A percentile compares a stretch with the other conserved stretches of the same genome.
Conservation (phyloP, 2,329 filamentous ascomycete genomes). For the Tothia fuscella region DNA sequence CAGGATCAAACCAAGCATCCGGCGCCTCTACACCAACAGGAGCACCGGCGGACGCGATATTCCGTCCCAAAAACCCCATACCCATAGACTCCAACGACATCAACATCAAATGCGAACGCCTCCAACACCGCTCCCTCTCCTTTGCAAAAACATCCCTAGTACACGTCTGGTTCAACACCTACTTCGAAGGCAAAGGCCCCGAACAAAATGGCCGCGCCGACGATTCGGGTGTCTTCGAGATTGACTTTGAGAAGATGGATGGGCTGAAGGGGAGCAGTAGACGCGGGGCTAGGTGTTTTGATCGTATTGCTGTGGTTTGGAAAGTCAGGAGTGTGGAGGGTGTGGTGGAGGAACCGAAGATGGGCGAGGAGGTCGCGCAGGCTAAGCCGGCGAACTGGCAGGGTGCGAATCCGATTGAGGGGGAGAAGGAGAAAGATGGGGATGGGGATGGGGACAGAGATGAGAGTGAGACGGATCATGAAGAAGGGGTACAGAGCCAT, state of each 20-base stretch:
- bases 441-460: too few relatives aligned
- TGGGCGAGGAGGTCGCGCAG: constrained; percentile 59
- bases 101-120: constrained; percentile 79
- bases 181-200: constrained; percentile 73
- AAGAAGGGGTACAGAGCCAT: too few relatives aligned
- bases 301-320: constrained; percentile 80
- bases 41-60: constrained; percentile 52
- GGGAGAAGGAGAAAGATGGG: too few relatives aligned
- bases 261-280: constrained; percentile 82
- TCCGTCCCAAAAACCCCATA: constrained; percentile 58
- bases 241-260: constrained; percentile 72
- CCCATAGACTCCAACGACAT: constrained; percentile 71
- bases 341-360: constrained; percentile 49
- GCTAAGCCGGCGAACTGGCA: constrained; percentile 64
- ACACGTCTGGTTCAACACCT: constrained; percentile 94
- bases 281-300: constrained; percentile 72
- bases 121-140: constrained; percentile 32
- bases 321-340: constrained; percentile 29
- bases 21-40: not conserved
- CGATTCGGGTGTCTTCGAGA: constrained; percentile 58
- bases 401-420: too few relatives aligned
- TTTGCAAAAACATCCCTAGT: constrained; percentile 77
- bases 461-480: too few relatives aligned
- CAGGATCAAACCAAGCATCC: too few relatives aligned
- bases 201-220: constrained; percentile 56